Conservation (phyloP, 805 yeast genomes). For the Peterozyma xylosa region DNA sequence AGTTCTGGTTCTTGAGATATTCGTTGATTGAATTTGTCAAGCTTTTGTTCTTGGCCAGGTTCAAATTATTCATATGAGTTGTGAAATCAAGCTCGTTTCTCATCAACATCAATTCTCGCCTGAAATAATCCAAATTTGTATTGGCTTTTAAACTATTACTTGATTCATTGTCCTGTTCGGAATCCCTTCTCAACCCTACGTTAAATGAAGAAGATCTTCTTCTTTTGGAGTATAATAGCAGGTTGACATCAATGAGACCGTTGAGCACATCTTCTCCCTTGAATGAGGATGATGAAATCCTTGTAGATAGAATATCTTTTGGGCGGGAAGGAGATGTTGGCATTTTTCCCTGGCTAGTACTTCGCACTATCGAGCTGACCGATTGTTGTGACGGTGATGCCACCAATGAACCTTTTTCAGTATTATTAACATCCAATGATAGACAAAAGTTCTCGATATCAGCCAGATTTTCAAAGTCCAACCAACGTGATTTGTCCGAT, state of each 20-base stretch:
- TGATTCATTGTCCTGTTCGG: not conserved
- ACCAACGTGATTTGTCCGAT: conserved; percentile 19
- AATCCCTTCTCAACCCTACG: not conserved
- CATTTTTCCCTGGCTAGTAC: too few species aligned
- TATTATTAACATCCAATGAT: conserved; percentile 3
- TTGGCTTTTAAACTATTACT: not conserved
- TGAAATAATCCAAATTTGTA: conserved; percentile 36
- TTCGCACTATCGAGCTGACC: too few species aligned
- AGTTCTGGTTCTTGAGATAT: conserved; percentile 16
- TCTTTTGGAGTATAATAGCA: conserved; percentile 8
- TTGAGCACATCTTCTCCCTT: too few species aligned
- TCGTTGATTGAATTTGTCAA: not conserved
- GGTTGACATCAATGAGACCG: too few species aligned
- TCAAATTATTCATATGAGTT: conserved; percentile 41
- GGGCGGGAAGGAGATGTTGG: too few species aligned
- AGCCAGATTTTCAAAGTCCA: conserved; percentile 22
- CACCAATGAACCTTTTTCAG: too few species aligned
- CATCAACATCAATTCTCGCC: conserved; percentile 47
- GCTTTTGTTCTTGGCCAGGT: conserved; percentile 9
- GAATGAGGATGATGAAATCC: too few species aligned
- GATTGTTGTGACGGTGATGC: too few species aligned
- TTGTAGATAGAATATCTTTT: too few species aligned
- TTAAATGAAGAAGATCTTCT: conserved; percentile 1
- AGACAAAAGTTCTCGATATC: conserved; percentile 27
- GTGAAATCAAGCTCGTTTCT: conserved; percentile 59